Evolutionary conservation across 2,329 filamentous ascomycete genomes (phyloP).

Genomic region (Dactylellina leptospora): DNA sequence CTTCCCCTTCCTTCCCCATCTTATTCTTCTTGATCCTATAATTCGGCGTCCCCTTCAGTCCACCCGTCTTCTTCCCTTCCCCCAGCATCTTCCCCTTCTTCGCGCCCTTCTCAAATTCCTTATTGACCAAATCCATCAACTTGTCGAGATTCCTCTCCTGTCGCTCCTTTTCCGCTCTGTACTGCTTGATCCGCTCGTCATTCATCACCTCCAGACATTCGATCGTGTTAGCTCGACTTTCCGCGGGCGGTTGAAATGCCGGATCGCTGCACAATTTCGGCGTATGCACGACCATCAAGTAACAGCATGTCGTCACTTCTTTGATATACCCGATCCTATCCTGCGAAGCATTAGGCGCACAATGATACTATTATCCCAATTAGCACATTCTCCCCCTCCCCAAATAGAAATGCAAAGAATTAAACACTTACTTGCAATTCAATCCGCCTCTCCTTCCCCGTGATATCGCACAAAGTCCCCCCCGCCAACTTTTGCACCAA

Average conservation of each 20-base stretch:
- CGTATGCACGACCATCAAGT: slow-evolving; percentile 91
- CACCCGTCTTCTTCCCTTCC: slow-evolving; percentile 49
- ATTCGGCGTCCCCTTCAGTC: slow-evolving; percentile 63
- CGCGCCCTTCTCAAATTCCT: slow-evolving; percentile 55
- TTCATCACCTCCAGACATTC: slow-evolving; percentile 75
- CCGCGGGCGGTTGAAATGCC: slow-evolving; percentile 82
- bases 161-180: slow-evolving; percentile 39
- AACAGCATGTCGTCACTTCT: slow-evolving; percentile 87
- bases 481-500: slow-evolving; percentile 81
- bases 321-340: slow-evolving; percentile 92
- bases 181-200: slow-evolving; percentile 64
- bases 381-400: not conserved
- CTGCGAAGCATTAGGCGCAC: slow-evolving; percentile 75
- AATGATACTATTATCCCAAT: slow-evolving; percentile 66
- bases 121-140: slow-evolving; percentile 39
- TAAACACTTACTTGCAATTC: slow-evolving; percentile 71
- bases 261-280: slow-evolving; percentile 86
- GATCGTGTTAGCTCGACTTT: slow-evolving; percentile 78
- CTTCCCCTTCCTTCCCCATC: slow-evolving; percentile 64
- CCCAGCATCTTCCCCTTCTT: slow-evolving; percentile 48
- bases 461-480: slow-evolving; percentile 86
- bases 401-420: not conserved
- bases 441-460: slow-evolving; percentile 79
- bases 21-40: slow-evolving; percentile 60
- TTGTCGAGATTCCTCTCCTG: slow-evolving; percentile 22